Conservation (phyloP, 129 eudicot species). For the Arctium lappa region DNA sequence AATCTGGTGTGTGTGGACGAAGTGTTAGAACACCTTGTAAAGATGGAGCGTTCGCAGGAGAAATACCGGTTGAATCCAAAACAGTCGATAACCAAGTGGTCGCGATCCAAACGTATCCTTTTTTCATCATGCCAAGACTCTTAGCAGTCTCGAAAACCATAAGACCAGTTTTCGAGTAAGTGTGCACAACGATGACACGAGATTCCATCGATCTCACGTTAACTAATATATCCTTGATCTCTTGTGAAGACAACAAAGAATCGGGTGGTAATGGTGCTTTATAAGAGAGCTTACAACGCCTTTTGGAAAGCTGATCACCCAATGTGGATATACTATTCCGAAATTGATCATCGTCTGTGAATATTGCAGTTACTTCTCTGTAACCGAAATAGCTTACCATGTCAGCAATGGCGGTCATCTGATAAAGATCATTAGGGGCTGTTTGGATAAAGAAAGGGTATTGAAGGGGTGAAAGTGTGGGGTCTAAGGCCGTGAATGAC, state of each 20-base stretch:
- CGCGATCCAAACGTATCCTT: slow-evolving; percentile 84
- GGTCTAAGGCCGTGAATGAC: slow-evolving; percentile 93
- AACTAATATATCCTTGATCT: slow-evolving; percentile 31
- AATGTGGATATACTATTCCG: slow-evolving; percentile 56
- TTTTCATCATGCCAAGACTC: slow-evolving; percentile 73
- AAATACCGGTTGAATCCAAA: slow-evolving; percentile 46
- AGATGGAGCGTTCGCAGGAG: slow-evolving; percentile 13
- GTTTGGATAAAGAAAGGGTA: slow-evolving; percentile 85
- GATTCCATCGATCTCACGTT: slow-evolving; percentile 67
- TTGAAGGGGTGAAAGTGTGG: slow-evolving; percentile 78
- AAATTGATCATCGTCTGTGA: slow-evolving; percentile 65
- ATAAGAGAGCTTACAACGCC: slow-evolving; percentile 60
- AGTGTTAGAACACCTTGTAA: slow-evolving; percentile 67
- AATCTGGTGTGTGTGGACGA: slow-evolving; percentile 62
- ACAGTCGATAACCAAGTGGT: slow-evolving; percentile 68
- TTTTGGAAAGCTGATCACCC: slow-evolving; percentile 52
- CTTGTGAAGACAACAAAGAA: slow-evolving; percentile 17
- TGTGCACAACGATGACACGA: slow-evolving; percentile 66
- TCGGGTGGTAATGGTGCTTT: slow-evolving; percentile 69
- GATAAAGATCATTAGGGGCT: slow-evolving; percentile 79
- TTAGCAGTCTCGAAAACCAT: slow-evolving; percentile 47
- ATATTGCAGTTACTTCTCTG: slow-evolving; percentile 59
- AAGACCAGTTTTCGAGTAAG: slow-evolving; percentile 46
- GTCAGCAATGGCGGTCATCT: slow-evolving; percentile 85
- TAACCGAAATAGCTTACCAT: slow-evolving; percentile 56